phyloP scores from a whole-genome alignment of 2,329 filamentous ascomycete species.

The Alternaria gansuensis region DNA sequence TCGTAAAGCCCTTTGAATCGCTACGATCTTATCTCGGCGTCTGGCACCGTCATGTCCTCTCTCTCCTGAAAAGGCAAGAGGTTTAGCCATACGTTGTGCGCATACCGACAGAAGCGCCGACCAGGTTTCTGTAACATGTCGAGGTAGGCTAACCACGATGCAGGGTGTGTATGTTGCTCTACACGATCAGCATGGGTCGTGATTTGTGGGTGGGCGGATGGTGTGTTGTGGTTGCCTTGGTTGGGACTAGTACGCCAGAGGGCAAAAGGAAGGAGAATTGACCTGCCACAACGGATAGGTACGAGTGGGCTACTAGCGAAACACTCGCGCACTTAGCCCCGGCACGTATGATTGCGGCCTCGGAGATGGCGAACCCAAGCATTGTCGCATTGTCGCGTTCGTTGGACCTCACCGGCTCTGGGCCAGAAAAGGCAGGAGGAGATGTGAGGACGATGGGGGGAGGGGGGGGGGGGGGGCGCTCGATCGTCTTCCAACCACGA shows the following conservation, averaged over 20 bases:
- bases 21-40: constrained; percentile 8
- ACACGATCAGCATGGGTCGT: constrained; percentile 7
- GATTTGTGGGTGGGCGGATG: constrained; percentile 13
- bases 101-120: constrained; percentile 18
- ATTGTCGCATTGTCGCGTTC: constrained; percentile 7
- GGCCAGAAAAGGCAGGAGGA: constrained; percentile 23
- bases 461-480: too few relatives aligned
- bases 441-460: not conserved
- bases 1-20: not conserved
- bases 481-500: constrained; percentile 13
- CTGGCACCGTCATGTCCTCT: not conserved
- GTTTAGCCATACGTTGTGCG: constrained; percentile 15
- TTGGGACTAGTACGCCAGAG: constrained; percentile 7
- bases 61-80: constrained; percentile 4
- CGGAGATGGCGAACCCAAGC: constrained; percentile 2
- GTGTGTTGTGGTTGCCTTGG: not conserved
- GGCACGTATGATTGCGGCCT: constrained; percentile 4
- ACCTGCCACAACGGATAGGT: constrained; percentile 18
- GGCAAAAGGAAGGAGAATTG: constrained; percentile 16
- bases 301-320: constrained; percentile 9
- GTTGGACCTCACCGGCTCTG: constrained; percentile 3
- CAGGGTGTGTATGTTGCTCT: constrained; percentile 15
- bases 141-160: constrained; percentile 9
- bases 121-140: constrained; percentile 1
- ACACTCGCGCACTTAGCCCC: constrained; percentile 10